These are phyloP conservation scores for Chlamydomonas asymmetrica DNA, from an alignment of 139 green algal species.

Conservation along the genomic window DNA sequence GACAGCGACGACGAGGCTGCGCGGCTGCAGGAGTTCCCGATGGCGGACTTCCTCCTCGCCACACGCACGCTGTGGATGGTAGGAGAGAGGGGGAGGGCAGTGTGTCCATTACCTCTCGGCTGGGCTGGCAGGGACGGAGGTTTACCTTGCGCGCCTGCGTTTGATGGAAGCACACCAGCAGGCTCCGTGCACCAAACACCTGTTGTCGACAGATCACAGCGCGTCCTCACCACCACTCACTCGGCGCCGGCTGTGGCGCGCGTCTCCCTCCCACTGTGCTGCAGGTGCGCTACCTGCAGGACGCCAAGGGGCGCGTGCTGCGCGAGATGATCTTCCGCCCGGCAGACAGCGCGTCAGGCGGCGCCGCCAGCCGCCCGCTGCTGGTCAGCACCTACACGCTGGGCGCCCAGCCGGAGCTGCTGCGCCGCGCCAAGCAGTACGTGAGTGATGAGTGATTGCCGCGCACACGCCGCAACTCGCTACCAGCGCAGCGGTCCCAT, in stretches of 20 bases:
- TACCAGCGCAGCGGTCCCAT: too few species aligned
- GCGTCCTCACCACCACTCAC: too few species aligned
- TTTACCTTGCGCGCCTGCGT: too few species aligned
- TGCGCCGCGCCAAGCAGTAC: constrained; percentile 46
- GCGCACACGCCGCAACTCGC: too few species aligned
- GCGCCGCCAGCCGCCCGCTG: constrained; percentile 15
- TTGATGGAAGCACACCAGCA: too few species aligned
- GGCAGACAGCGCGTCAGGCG: background rate
- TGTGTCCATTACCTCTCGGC: too few species aligned
- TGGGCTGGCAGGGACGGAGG: too few species aligned
- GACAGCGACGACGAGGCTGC: background rate
- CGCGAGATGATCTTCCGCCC: constrained; percentile 41
- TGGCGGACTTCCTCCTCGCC: constrained; percentile 37
- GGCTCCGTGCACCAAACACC: too few species aligned
- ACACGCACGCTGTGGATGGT: constrained; percentile 44
- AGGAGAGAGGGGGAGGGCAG: background rate
- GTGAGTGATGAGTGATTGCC: constrained; percentile 14
- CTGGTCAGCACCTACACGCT: constrained; percentile 36
- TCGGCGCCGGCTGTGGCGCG: too few species aligned
- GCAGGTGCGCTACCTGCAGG: constrained; percentile 9
- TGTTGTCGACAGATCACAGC: too few species aligned
- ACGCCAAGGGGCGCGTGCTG: constrained; percentile 31
- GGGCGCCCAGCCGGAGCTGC: constrained; percentile 25
- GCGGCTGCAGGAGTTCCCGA: constrained; percentile 20
- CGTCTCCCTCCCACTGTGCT: background rate